Percentiles rank a stretch among this genome's conserved stretches.
phyloP scores from a whole-genome alignment of 352 stramenopile genomes.

The Hyaloperonospora arabidopsidis region DNA sequence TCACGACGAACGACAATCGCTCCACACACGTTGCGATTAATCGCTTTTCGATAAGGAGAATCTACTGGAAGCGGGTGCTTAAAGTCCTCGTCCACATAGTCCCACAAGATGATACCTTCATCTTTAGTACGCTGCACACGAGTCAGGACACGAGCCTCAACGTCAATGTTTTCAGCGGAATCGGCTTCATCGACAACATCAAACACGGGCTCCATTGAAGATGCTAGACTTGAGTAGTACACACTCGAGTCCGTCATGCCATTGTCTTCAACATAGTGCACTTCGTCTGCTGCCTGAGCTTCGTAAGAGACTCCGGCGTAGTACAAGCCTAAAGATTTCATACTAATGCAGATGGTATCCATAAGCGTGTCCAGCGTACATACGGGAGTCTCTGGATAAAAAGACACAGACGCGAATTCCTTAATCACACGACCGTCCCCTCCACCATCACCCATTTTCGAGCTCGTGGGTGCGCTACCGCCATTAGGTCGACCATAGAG shows the following conservation, averaged over 20 bases:
- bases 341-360: constrained; percentile 35
- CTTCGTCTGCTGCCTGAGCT: constrained; percentile 29
- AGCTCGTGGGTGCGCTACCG: not conserved
- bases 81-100: constrained; percentile 63
- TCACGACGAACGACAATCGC: constrained; percentile 39
- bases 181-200: constrained; percentile 24
- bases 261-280: constrained; percentile 20
- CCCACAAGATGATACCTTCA: constrained; percentile 45
- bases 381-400: constrained; percentile 37
- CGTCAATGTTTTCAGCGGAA: constrained; percentile 31
- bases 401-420: constrained; percentile 56
- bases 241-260: constrained; percentile 29
- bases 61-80: constrained; percentile 28
- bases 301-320: constrained; percentile 39
- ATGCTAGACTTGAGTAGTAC: constrained; percentile 41
- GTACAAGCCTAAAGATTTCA: constrained; percentile 49
- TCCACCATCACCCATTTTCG: constrained; percentile 18
- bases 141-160: constrained; percentile 56
- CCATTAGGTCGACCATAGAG: constrained; percentile 17
- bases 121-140: constrained; percentile 28
- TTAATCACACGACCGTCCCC: constrained; percentile 53
- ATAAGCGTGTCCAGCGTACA: constrained; percentile 39
- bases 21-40: constrained; percentile 48
- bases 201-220: constrained; percentile 29
- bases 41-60: constrained; percentile 13